Conservation (phyloP, 139 green algal genomes). For the Ettlia oleoabundans region DNA sequence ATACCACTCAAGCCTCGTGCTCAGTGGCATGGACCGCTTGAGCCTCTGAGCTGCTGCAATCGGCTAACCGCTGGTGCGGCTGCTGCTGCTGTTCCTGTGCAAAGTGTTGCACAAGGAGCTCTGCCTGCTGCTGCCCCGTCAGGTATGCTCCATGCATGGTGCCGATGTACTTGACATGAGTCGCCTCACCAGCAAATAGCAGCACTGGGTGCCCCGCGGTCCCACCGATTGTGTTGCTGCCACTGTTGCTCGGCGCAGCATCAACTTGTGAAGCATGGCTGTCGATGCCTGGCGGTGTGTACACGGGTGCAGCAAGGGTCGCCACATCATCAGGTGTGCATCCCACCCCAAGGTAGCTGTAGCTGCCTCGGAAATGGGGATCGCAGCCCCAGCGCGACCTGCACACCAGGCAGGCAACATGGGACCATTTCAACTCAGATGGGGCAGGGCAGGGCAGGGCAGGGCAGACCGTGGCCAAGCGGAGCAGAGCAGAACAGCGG, state of each 20-base stretch:
- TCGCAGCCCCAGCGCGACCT: slow-evolving; percentile 54
- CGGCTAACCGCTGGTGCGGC: too few relatives aligned
- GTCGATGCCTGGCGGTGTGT: background rate
- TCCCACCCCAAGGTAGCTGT: slow-evolving; percentile 45
- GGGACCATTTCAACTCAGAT: too few relatives aligned
- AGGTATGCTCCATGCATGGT: slow-evolving; percentile 32
- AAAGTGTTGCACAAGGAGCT: slow-evolving; percentile 6
- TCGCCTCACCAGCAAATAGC: slow-evolving; percentile 35
- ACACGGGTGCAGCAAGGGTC: slow-evolving; percentile 40
- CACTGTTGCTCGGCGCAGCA: too few relatives aligned
- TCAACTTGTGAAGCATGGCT: too few relatives aligned
- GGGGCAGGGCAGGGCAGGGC: too few relatives aligned
- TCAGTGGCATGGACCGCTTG: too few relatives aligned
- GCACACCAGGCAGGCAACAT: background rate
- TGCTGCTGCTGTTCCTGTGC: too few relatives aligned
- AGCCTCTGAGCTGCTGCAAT: background rate
- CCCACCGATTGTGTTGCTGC: background rate
- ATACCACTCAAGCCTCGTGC: background rate
- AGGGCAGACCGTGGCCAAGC: too few relatives aligned
- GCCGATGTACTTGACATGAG: slow-evolving; percentile 38
- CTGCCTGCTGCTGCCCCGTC: slow-evolving; percentile 19
- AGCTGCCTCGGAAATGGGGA: slow-evolving; percentile 51
- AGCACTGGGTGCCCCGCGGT: background rate
- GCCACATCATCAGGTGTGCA: slow-evolving; percentile 29
- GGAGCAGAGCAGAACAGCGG: too few relatives aligned